Evolutionary conservation across 805 yeast species (phyloP).

Genomic region (Yamadazyma ubonensis): DNA sequence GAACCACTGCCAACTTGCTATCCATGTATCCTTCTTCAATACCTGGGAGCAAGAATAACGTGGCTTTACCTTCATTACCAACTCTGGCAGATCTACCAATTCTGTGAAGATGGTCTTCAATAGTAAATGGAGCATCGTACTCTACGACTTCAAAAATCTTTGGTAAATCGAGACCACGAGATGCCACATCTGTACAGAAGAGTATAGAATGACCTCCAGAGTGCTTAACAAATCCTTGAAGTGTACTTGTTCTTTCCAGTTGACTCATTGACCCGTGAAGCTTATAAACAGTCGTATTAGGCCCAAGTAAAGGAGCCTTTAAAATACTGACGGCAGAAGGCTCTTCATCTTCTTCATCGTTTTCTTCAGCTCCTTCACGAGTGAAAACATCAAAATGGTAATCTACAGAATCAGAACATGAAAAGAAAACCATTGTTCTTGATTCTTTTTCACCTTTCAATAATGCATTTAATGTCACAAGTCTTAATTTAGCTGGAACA

Average conservation of each 20-base stretch:
- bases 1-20: conserved; percentile 40
- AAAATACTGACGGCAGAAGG: conserved; percentile 37
- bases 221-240: conserved; percentile 53
- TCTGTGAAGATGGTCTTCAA: conserved; percentile 94
- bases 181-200: conserved; percentile 96
- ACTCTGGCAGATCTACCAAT: conserved; percentile 98
- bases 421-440: conserved; percentile 79
- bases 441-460: conserved; percentile 41
- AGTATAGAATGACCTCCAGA: conserved; percentile 57
- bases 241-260: conserved; percentile 74
- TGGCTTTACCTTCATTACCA: conserved; percentile 80
- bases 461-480: conserved; percentile 73
- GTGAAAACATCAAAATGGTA: conserved; percentile 81
- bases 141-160: conserved; percentile 83
- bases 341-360: conserved; percentile 22
- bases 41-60: conserved; percentile 82
- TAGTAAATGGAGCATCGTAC: conserved; percentile 90
- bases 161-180: conserved; percentile 94
- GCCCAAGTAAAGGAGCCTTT: conserved; percentile 53
- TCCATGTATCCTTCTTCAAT: conserved; percentile 81
- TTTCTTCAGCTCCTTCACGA: conserved; percentile 48
- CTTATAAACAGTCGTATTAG: conserved; percentile 51
- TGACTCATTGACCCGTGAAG: conserved; percentile 92
- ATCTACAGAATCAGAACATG: conserved; percentile 96
- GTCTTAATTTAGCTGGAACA: conserved; percentile 88